Evolutionary conservation across 352 stramenopile genomes (phyloP).

Genomic region (Phytophthora agathidicida): DNA sequence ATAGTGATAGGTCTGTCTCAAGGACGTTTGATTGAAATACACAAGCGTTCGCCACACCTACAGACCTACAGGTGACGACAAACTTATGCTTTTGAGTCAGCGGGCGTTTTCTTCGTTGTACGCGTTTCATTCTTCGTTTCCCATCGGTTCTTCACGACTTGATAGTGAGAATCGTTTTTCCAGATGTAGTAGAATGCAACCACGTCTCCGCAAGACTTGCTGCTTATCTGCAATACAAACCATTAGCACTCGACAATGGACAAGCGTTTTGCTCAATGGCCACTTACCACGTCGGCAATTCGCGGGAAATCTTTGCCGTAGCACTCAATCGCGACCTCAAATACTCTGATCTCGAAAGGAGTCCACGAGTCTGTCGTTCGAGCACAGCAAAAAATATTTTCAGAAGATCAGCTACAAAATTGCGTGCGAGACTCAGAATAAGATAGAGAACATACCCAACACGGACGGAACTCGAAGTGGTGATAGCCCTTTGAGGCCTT

Average conservation of each 20-base stretch:
- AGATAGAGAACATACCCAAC: constrained; percentile 46
- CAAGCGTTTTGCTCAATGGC: neutral
- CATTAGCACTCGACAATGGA: constrained; percentile 5
- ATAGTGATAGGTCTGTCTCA: constrained; percentile 11
- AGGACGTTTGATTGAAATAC: constrained; percentile 34
- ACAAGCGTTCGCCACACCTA: constrained; percentile 24
- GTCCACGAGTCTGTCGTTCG: constrained; percentile 77
- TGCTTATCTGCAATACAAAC: constrained; percentile 48
- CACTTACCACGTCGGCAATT: constrained; percentile 69
- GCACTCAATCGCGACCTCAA: constrained; percentile 85
- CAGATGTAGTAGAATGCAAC: constrained; percentile 89
- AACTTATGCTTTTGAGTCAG: constrained; percentile 23
- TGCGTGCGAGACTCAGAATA: too few species aligned
- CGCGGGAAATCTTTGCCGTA: constrained; percentile 86
- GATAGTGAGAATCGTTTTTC: constrained; percentile 88
- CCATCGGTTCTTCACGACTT: constrained; percentile 82
- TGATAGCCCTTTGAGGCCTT: constrained; percentile 54
- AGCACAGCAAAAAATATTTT: neutral
- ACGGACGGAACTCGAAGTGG: constrained; percentile 50
- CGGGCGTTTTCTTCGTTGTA: constrained; percentile 28
- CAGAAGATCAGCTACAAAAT: too few species aligned
- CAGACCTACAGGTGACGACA: constrained; percentile 3
- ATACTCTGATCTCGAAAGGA: constrained; percentile 79
- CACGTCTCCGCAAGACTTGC: constrained; percentile 74
- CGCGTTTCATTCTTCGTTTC: constrained; percentile 51